Evolutionary conservation across 106 monocot species (phyloP).

Genomic region (Narthecium ossifragum): DNA sequence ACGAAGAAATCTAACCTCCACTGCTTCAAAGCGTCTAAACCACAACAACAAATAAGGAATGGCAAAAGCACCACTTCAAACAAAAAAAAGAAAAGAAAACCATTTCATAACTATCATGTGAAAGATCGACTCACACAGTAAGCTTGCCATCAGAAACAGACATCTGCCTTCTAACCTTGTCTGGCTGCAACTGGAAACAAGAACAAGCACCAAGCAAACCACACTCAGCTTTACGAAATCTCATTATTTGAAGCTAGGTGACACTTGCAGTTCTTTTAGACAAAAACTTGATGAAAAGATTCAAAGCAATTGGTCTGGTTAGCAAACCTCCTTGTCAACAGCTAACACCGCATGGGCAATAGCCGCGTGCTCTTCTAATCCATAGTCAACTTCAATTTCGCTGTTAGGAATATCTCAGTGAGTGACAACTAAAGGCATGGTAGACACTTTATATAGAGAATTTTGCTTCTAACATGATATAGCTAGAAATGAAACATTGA

Average conservation of each 20-base stretch:
- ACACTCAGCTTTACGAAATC: conserved; percentile 10
- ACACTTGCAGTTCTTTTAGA: no score
- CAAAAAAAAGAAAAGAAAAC: not conserved
- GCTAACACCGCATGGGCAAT: conserved; percentile 66
- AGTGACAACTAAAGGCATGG: no score
- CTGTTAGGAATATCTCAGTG: conserved; percentile 23
- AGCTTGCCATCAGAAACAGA: conserved; percentile 58
- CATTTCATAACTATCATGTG: not conserved
- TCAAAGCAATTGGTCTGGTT: no score
- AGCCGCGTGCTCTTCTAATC: conserved; percentile 63
- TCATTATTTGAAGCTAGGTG: conserved; percentile 93
- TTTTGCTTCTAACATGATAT: no score
- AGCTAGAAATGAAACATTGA: no score
- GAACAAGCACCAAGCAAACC: not conserved
- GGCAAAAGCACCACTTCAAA: not conserved
- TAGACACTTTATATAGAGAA: no score
- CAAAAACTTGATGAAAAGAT: no score
- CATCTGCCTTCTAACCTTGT: conserved; percentile 84
- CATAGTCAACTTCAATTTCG: conserved; percentile 88
- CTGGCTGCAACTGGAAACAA: conserved; percentile 77
- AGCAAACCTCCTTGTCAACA: conserved; percentile 78
- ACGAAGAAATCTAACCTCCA: conserved; percentile 85
- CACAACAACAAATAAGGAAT: not conserved
- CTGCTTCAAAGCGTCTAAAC: conserved; percentile 73
- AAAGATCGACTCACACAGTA: conserved; percentile 53